Percentiles rank a stretch among this genome's conserved stretches.
phyloP scores from a whole-genome alignment of 345 rosid species.

The Aegle marmelos region DNA sequence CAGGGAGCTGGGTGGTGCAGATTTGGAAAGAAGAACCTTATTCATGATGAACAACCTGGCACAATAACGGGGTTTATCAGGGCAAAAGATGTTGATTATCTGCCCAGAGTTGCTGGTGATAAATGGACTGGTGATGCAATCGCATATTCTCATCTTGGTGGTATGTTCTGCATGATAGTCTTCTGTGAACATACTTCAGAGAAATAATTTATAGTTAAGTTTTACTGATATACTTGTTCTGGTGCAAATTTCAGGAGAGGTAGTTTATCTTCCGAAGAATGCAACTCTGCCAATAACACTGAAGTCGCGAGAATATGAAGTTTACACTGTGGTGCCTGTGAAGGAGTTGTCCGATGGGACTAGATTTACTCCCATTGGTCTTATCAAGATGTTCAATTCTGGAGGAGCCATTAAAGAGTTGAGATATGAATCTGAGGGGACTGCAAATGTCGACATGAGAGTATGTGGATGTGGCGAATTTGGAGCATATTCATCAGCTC shows the following conservation, averaged over 20 bases:
- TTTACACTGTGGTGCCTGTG: slow-evolving; percentile 57
- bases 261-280: slow-evolving; percentile 51
- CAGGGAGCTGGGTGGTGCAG: slow-evolving; percentile 76
- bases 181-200: not conserved
- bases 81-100: slow-evolving; percentile 54
- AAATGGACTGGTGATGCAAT: slow-evolving; percentile 59
- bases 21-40: slow-evolving; percentile 51
- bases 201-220: not conserved
- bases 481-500: slow-evolving; percentile 47
- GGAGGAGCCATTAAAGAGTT: slow-evolving; percentile 56
- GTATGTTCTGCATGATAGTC: slow-evolving; percentile 26
- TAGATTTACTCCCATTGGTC: slow-evolving; percentile 47
- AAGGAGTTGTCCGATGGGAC: slow-evolving; percentile 38
- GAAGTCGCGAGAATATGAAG: slow-evolving; percentile 51
- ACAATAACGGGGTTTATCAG: slow-evolving; percentile 45
- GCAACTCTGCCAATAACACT: slow-evolving; percentile 56
- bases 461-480: slow-evolving; percentile 48
- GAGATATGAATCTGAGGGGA: slow-evolving; percentile 25
- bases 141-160: slow-evolving; percentile 54
- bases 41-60: slow-evolving; percentile 59
- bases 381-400: slow-evolving; percentile 55
- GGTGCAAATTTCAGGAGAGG: slow-evolving; percentile 43
- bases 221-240: not conserved
- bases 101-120: slow-evolving; percentile 45
- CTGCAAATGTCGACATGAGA: slow-evolving; percentile 26